Evolutionary conservation across 768 basidiomycete species (phyloP), one percentile per base, ranked within the genome.

Genomic region (Nidularia pulvinata): DNA sequence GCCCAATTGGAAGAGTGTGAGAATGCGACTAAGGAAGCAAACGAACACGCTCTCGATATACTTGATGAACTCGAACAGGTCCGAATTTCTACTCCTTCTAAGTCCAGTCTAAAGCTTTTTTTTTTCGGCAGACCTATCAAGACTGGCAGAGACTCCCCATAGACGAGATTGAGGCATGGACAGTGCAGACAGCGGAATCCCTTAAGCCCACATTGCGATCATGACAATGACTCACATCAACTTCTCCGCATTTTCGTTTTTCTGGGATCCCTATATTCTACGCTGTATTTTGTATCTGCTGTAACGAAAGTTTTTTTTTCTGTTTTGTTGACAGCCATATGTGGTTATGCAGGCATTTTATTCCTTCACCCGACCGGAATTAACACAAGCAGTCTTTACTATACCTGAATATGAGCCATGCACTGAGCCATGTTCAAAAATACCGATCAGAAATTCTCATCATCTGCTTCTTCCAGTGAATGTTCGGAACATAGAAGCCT

Each of bases 151-250:
- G 77, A 30, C 61, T 88, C 6, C 84, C 86, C 1, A 71, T 77
- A 49, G 85, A 88, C n/a, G 82, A 87, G 30, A 81, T 91, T n/a
- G 77, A 80, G 46, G 69, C 72, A 62, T 64, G 84, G 84, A 68
- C 82, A 50, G 67, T 88, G 56, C 69, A 81, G 69, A 66, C 82
- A 66, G 65, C 58, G 22, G 72, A 76, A 55, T 64, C 77, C 1
- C 57, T 74, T 4, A 74, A 70, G 52, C 72, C 69, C 19, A 60
- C 60, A 22, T 52, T 68, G 36, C 65, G 62, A 36, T 62, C 65
- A 55, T 67, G 56, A 64, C n/a, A 7, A 19, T 13, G 5, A 50
- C 39, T 9, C 43, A n/a, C 45, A 30, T 30, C 25, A 30, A 4
- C 25, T 30, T 30, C 25, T 30, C 25, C 25, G 25, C 25, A 30